phyloP scores from a whole-genome alignment of 164 flowering plant species.

The Annona cherimola region DNA sequence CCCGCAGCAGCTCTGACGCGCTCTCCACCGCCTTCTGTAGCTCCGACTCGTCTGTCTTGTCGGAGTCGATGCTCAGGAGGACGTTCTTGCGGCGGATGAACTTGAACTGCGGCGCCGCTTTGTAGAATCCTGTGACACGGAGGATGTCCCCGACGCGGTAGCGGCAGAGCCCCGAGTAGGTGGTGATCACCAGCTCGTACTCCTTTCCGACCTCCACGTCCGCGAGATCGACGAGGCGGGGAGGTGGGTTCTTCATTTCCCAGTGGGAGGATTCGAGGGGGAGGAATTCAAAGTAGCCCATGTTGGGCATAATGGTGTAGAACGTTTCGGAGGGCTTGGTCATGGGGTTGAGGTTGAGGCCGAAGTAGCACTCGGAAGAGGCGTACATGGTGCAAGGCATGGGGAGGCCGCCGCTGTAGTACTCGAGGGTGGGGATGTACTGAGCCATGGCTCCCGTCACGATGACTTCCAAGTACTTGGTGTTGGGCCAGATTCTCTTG shows the following conservation, averaged over 20 bases:
- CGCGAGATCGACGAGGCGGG: conserved; percentile 28
- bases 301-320: conserved; percentile 48
- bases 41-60: conserved; percentile 44
- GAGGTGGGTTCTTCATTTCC: background rate
- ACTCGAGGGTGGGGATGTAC: conserved; percentile 39
- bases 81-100: conserved; percentile 40
- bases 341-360: conserved; percentile 41
- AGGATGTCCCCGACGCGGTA: conserved; percentile 46
- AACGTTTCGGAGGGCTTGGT: conserved; percentile 32
- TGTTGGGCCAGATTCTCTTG: conserved; percentile 41
- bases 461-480: conserved; percentile 38
- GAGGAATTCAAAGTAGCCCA: conserved; percentile 43
- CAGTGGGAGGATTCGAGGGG: conserved; percentile 18
- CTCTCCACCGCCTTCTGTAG: conserved; percentile 34
- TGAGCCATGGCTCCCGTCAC: conserved; percentile 46
- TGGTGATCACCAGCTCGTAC: conserved; percentile 42
- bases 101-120: conserved; percentile 39
- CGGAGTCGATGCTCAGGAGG: conserved; percentile 39
- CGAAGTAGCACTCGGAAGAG: conserved; percentile 42
- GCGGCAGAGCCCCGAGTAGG: conserved; percentile 36
- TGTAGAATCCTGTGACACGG: conserved; percentile 36
- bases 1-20: conserved; percentile 22
- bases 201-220: conserved; percentile 36
- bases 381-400: conserved; percentile 44
- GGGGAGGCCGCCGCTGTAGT: conserved; percentile 36